Evolutionary conservation across 805 yeast species (phyloP).

Genomic region (Phaffomyces antillensis): DNA sequence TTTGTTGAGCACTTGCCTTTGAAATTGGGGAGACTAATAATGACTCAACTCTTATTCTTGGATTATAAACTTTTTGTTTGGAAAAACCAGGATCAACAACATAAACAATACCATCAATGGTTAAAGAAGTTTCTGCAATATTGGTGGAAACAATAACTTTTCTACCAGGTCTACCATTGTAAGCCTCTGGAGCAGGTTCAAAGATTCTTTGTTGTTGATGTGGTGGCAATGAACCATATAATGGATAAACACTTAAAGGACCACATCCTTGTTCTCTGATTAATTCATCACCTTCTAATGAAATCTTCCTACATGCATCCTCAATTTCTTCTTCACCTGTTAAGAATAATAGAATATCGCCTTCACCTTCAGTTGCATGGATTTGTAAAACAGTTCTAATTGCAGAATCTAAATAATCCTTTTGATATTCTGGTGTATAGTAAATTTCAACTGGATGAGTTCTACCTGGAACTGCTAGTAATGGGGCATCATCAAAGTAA

Average conservation of each 20-base stretch:
- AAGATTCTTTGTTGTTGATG: conserved; percentile 90
- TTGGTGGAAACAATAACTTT: conserved; percentile 89
- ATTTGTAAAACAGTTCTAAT: conserved; percentile 92
- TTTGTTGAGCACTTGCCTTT: conserved; percentile 94
- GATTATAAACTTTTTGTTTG: conserved; percentile 93
- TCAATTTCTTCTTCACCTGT: conserved; percentile 99
- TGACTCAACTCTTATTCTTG: conserved; percentile 92
- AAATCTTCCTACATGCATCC: conserved; percentile 86
- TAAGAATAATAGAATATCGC: conserved; percentile 78
- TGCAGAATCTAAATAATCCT: conserved; percentile 92
- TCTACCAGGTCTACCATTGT: conserved; percentile 88
- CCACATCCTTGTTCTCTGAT: conserved; percentile 88
- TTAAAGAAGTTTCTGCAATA: conserved; percentile 95
- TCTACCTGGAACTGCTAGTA: conserved; percentile 95
- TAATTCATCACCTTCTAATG: conserved; percentile 83
- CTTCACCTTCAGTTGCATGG: conserved; percentile 93
- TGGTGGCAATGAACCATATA: conserved; percentile 96
- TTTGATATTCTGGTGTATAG: conserved; percentile 94
- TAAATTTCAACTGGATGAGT: conserved; percentile 96
- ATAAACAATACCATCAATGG: conserved; percentile 95
- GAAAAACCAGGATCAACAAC: conserved; percentile 98
- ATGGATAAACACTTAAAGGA: conserved; percentile 82
- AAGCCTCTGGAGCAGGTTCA: conserved; percentile 74
- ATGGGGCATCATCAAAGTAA: conserved; percentile 87
- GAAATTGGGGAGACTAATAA: conserved; percentile 92